A percentile compares a stretch with the other conserved stretches of the same genome.
Evolutionary conservation across 257 asterid genomes (phyloP).

Genomic region (Verbena officinalis): DNA sequence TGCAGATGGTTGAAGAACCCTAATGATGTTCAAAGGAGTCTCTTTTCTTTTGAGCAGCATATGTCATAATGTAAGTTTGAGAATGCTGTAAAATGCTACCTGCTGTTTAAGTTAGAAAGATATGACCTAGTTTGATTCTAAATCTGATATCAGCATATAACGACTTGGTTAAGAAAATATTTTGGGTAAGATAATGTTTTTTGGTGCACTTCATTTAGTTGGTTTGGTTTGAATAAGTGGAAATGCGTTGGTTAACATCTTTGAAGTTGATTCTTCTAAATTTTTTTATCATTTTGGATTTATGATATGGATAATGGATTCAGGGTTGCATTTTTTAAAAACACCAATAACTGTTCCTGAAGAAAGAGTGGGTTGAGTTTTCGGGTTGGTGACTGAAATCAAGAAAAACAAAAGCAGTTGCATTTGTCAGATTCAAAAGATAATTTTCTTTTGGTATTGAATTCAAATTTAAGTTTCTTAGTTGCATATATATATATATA

Average conservation of each 20-base stretch:
- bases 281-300: too few species aligned
- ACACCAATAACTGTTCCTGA: too few species aligned
- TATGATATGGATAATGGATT: too few species aligned
- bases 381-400: too few species aligned
- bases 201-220: background rate
- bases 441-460: background rate
- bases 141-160: slow-evolving; percentile 14
- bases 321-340: too few species aligned
- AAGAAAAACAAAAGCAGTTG: background rate
- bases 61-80: slow-evolving; percentile 50
- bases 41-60: slow-evolving; percentile 60
- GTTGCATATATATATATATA: background rate
- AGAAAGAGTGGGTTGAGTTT: too few species aligned
- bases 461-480: background rate
- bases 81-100: background rate
- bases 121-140: slow-evolving; percentile 1
- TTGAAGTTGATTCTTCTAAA: too few species aligned
- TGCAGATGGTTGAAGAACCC: slow-evolving; percentile 88
- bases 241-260: too few species aligned
- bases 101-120: background rate
- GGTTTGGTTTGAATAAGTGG: background rate
- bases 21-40: slow-evolving; percentile 68
- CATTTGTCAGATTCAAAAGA: background rate
- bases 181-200: background rate
- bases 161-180: background rate